These are phyloP conservation scores for Pilobolus umbonatus DNA, from an alignment of 192 early-diverging fungal species.

Conservation along the genomic window DNA sequence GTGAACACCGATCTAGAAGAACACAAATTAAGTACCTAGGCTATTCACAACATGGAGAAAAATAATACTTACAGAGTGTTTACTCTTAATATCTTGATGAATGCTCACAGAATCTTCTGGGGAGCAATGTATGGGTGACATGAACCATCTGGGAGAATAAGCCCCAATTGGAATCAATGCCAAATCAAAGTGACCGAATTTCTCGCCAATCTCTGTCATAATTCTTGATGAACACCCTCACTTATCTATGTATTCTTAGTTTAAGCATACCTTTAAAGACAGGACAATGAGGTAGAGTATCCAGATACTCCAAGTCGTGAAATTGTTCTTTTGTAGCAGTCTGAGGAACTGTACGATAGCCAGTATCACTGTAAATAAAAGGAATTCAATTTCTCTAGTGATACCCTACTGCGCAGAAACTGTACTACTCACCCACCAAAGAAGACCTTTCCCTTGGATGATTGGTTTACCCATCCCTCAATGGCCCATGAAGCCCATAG, in stretches of 20 bases:
- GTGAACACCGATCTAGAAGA: conserved; percentile 63
- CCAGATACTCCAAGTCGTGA: conserved; percentile 16
- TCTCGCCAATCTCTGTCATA: conserved; percentile 57
- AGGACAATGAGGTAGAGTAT: conserved; percentile 62
- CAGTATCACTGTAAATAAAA: conserved; percentile 63
- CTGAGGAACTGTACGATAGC: conserved; percentile 60
- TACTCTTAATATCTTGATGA: conserved; percentile 68
- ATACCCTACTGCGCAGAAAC: neutral
- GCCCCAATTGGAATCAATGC: conserved; percentile 83
- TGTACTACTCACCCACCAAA: conserved; percentile 48
- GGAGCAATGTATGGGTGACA: conserved; percentile 71
- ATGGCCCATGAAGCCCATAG: conserved; percentile 80
- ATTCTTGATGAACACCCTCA: neutral
- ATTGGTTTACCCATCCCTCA: conserved; percentile 31
- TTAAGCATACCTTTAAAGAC: conserved; percentile 55
- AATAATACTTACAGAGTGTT: conserved; percentile 33
- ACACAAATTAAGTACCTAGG: neutral
- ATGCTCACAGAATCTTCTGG: conserved; percentile 78
- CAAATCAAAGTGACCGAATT: conserved; percentile 69
- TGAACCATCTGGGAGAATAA: conserved; percentile 69
- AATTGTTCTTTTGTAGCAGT: conserved; percentile 37
- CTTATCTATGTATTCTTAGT: neutral
- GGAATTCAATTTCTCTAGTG: neutral
- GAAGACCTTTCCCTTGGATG: conserved; percentile 42
- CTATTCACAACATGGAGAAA: too few species aligned